Evolutionary conservation across 129 eudicot genomes (phyloP), one percentile per base, ranked within the genome.

Genomic region (Flaveria ramosissima): DNA sequence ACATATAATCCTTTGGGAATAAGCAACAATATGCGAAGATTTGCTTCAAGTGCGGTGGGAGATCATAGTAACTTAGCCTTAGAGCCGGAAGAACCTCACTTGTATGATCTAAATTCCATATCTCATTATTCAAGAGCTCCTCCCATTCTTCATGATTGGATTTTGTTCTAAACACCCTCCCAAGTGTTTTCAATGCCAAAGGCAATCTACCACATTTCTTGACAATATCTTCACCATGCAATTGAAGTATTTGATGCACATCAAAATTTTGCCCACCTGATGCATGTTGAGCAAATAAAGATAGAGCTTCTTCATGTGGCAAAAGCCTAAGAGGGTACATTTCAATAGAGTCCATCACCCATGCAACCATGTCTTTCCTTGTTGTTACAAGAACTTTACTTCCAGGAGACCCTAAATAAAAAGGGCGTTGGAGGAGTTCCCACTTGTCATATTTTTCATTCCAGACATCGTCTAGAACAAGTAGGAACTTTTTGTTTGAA

Each of bases 401-500:
- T 6, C 84, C 92, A 1, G 69, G 73, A 3, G 70, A 61, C 59
- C 86, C 92, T 26, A n/a, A n/a, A 2, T 0, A 42, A 3, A 87
- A 80, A 26, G 83, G 81, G 15, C 72, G 56, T 7, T 39, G 64
- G 7, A 87, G 65, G 6, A 9, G 72, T 6, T 68, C 73, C 89
- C 88, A 87, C n/a, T 68, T 56, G 7, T 4, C 26, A 6, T 53
- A 43, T 20, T 79, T 15, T 48, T 81, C 72, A n/a, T 82, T 76
- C 92, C 92, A 87, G 1, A 86, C 78, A 72, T 82, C 84, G 19
- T 85, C 88, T 8, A 85, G 52, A 15, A 81, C 69, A 16, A 85
- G 16, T 14, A 86, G 84, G 42, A 83, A 84, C 68, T 46, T 87
- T 16, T 64, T 21, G 12, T 59, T 59, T 2, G 16, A 59, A 21